Evolutionary conservation across 2,329 filamentous ascomycete species (phyloP), one percentile per base, ranked within the genome.

Genomic region (Lecanicillium sp.): DNA sequence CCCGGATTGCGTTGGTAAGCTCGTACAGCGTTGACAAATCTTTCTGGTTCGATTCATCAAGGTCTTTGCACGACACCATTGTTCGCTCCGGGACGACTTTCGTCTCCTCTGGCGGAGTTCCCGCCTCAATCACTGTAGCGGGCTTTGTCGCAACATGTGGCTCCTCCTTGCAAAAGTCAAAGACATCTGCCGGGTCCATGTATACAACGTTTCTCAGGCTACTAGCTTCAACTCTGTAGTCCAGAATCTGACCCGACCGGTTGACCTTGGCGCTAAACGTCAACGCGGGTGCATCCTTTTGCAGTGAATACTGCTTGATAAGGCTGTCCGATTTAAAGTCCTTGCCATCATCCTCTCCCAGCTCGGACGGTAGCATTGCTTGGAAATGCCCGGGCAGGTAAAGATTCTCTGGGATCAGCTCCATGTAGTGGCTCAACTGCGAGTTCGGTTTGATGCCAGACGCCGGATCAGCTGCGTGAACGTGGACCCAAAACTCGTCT

Each of bases 391-490:
- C 76, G 4, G 73, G 65, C 14, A 80, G 63, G 46, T 81, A 83
- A 32, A 72, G 64, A n/a, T 71, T 78, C 48, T 76, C 63, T 2
- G 71, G 67, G 22, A 79, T 66, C 44, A 77, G 65, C 42, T 79
- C 70, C 33, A 85, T 78, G 50, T 76, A 75, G 43, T 72, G 65
- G 25, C 73, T 71, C 7, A 85, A 57, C 8, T 67, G 60, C 28
- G 78, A 75, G 16, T 75, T 64, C 14, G 75, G 73, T 15, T 63
- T 50, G 45, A 92, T 76, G 42, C 75, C 74, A 5, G 85, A 84
- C 3, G 82, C 81, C 8, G 85, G 85, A 51, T 92, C 86, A 12
- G 86, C 85, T 30, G 84, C 73, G 55, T 92, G 85, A 22, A 87
- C 61, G 51, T 88, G 84, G 20, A 90, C 65, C 85, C 85, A 92